Evolutionary conservation across 257 asterid species (phyloP), one percentile per base, ranked within the genome.

Genomic region (Primulina eburnea): DNA sequence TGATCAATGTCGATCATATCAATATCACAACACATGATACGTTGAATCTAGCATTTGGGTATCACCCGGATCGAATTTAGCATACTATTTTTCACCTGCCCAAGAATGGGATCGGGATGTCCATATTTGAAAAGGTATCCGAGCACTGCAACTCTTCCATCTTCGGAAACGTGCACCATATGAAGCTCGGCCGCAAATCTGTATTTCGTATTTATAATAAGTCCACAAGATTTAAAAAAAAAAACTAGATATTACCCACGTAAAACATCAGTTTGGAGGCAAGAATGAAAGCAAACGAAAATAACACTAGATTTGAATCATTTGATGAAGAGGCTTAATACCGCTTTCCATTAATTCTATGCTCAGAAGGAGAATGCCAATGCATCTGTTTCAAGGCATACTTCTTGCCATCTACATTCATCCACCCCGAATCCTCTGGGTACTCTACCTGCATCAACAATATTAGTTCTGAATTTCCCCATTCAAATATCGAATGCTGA

Each of bases 331-430:
- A 28, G 30, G 30, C 2, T 28, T 35, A 8, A 14, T 72, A 83
- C 89, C 81, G 67, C 1, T 67, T 74, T 11, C 89, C 89, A 66
- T 85, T 68, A 30, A 88, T 84, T 63, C 82, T 76, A 71, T 88
- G 95, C 74, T 84, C 90, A 7, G 90, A 88, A 64, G 90, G 89
- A 7, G 92, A 79, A 71, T 88, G 95, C 90, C 88, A 88, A 59
- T 88, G 95, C 95, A 88, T 84, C 72, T 88, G 95, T 80, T 84
- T 84, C 74, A 88, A 69, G 57, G 35, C 61, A 50, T 79, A 80
- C 62, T 64, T 73, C 73, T 88, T 88, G 52, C 78, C 90, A 68
- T 80, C 83, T 14, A 82, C 77, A 65, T 57, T 61, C 77, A 92
- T 56, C 61, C 30, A 52, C 43, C 97, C 97, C 2, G 91, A 75